Conservation (phyloP, 164 flowering plant species). For the Echeveria elegans region DNA sequence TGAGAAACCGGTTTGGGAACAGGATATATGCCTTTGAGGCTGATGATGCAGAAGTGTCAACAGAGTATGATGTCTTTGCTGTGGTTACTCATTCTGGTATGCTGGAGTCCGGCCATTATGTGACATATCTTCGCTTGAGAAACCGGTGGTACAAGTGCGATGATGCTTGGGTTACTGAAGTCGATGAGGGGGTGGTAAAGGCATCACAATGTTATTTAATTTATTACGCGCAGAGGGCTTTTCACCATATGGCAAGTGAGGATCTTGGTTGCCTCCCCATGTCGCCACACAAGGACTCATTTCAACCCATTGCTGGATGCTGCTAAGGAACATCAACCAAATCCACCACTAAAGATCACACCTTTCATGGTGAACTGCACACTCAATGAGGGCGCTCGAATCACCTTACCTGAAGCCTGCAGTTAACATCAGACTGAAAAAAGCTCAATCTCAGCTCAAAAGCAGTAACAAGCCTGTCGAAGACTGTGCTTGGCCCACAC, state of each 20-base stretch:
- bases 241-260: slow-evolving; percentile 36
- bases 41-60: slow-evolving; percentile 39
- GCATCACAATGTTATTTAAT: slow-evolving; percentile 84
- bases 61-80: slow-evolving; percentile 59
- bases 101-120: slow-evolving; percentile 62
- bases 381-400: too few relatives aligned
- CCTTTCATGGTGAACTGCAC: too few relatives aligned
- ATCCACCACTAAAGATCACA: too few relatives aligned
- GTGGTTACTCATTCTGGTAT: slow-evolving; percentile 58
- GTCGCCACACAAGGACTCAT: too few relatives aligned
- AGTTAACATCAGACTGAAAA: too few relatives aligned
- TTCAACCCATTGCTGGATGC: too few relatives aligned
- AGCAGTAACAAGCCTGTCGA: too few relatives aligned
- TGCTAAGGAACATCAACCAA: too few relatives aligned
- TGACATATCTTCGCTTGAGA: slow-evolving; percentile 57
- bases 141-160: slow-evolving; percentile 92
- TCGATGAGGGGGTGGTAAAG: slow-evolving; percentile 60
- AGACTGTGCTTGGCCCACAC: too few relatives aligned
- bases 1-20: slow-evolving; percentile 53
- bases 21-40: slow-evolving; percentile 47
- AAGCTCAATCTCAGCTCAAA: too few relatives aligned
- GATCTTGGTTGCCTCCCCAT: slow-evolving; percentile 9
- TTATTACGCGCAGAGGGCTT: slow-evolving; percentile 74
- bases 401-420: too few relatives aligned
- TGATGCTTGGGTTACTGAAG: slow-evolving; percentile 83